Conservation (phyloP, 108 stramenopile genomes). For the Cyclotella atomus region DNA sequence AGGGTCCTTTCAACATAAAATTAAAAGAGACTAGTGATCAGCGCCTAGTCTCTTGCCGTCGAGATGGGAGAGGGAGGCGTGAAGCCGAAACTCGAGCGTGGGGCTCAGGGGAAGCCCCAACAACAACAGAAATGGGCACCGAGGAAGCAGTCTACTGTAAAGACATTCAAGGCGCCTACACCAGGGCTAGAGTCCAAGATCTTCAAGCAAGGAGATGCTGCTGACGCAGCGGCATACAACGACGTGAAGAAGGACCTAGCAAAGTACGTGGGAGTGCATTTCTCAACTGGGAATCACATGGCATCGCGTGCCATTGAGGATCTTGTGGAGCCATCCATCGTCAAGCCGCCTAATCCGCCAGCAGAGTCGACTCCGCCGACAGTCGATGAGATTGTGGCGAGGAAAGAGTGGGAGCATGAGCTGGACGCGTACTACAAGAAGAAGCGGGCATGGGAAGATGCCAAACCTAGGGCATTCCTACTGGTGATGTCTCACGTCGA, state of each 20-base stretch:
- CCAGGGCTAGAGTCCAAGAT: conserved; percentile 93
- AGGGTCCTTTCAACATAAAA: conserved; percentile 7
- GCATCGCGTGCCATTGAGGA: background rate
- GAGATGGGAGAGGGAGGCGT: conserved; percentile 4
- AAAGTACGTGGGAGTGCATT: background rate
- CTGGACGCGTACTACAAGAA: background rate
- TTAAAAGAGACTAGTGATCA: conserved; percentile 1
- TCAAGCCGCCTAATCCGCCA: background rate
- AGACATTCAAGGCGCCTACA: conserved; percentile 91
- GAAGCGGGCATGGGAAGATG: background rate
- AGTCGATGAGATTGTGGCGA: background rate
- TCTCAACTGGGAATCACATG: background rate
- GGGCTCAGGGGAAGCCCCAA: background rate
- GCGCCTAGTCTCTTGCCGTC: conserved; percentile 2
- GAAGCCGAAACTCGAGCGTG: background rate
- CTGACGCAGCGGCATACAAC: background rate
- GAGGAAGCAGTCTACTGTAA: conserved; percentile 52
- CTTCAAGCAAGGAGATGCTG: conserved; percentile 70
- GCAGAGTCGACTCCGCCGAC: background rate
- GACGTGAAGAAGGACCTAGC: background rate
- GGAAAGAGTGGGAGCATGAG: background rate
- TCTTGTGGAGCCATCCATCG: background rate
- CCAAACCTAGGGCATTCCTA: background rate
- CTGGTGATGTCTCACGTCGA: conserved; percentile 1
- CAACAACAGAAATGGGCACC: background rate